These are phyloP conservation scores for Ascosphaera apis DNA, from an alignment of 2,329 filamentous ascomycete species.

Conservation along the genomic window DNA sequence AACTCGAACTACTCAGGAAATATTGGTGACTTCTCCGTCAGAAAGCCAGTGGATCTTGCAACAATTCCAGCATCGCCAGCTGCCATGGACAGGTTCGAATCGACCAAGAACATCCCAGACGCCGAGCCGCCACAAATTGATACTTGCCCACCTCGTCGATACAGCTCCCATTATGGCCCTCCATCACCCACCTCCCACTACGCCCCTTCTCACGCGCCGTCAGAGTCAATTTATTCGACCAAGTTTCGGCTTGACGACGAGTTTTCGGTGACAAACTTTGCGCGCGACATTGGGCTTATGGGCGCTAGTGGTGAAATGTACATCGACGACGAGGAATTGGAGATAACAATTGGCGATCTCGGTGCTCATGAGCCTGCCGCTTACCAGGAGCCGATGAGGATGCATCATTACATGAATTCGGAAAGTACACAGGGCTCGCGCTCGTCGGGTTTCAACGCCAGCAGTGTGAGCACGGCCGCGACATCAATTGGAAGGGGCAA, in stretches of 20 bases:
- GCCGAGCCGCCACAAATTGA: neutral
- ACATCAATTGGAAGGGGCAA: neutral
- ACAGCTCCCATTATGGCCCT: neutral
- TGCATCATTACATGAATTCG: neutral
- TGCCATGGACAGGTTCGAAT: neutral
- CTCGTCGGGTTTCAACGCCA: neutral
- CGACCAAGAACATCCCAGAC: neutral
- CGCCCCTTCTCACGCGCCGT: neutral
- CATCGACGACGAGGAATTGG: neutral
- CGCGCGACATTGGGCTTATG: constrained; percentile 16
- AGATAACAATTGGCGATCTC: neutral
- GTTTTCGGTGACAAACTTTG: constrained; percentile 17
- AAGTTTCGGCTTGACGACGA: constrained; percentile 9
- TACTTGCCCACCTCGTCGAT: neutral
- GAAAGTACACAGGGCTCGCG: neutral
- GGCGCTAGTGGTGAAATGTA: neutral
- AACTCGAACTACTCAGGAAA: neutral
- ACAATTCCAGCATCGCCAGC: neutral
- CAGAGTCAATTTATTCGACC: neutral
- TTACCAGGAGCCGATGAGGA: neutral
- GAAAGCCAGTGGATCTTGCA: neutral
- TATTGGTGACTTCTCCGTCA: neutral
- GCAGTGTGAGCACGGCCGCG: neutral
- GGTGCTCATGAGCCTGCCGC: neutral
- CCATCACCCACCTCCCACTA: neutral